Conservation (phyloP, 2,329 filamentous ascomycete genomes). For the Curvularia eragrostidis region DNA sequence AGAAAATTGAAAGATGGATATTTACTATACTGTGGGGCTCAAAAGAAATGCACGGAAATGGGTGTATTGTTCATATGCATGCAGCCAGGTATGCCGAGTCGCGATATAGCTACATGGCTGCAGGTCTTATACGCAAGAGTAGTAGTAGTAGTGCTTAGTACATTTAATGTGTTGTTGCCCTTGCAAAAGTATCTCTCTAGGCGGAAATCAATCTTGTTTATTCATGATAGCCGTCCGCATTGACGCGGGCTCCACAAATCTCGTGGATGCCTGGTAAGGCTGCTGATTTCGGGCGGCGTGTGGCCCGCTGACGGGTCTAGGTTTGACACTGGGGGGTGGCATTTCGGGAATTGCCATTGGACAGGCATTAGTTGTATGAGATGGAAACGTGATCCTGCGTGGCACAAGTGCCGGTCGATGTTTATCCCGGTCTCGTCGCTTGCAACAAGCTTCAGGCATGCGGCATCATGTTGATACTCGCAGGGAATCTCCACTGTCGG, state of each 20-base stretch:
- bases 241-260: constrained; percentile 21
- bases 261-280: constrained; percentile 20
- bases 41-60: constrained; percentile 23
- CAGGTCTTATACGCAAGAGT: constrained; percentile 31
- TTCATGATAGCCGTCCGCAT: constrained; percentile 22
- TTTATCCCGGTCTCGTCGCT: constrained; percentile 36
- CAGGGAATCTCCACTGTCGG: constrained; percentile 17
- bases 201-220: constrained; percentile 26
- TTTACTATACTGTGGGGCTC: constrained; percentile 29
- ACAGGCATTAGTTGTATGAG: constrained; percentile 11
- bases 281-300: not conserved
- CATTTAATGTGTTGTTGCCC: constrained; percentile 40
- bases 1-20: constrained; percentile 44
- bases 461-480: constrained; percentile 24
- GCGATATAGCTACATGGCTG: constrained; percentile 32
- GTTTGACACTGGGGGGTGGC: constrained; percentile 12
- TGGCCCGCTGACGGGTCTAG: not conserved
- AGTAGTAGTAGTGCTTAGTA: constrained; percentile 33
- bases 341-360: not conserved
- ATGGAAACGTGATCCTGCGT: constrained; percentile 13
- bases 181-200: constrained; percentile 15
- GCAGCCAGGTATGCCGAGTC: constrained; percentile 30
- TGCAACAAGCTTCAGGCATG: constrained; percentile 27
- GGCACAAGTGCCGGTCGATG: constrained; percentile 15
- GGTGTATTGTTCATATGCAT: constrained; percentile 44